Evolutionary conservation across 306 rosid species (phyloP).

Genomic region (Nissolia schottii): DNA sequence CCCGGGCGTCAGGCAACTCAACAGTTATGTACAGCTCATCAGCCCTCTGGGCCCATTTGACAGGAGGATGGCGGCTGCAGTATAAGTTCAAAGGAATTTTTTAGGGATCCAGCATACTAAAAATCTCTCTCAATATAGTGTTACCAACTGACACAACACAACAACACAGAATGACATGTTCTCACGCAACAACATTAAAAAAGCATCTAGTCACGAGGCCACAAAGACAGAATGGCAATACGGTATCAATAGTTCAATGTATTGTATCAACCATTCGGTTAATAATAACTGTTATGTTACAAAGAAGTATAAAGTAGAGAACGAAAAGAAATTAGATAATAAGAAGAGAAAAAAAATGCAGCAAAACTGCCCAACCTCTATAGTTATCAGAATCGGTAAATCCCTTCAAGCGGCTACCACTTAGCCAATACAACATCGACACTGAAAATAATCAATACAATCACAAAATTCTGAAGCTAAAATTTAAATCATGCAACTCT

Average conservation of each 20-base stretch:
- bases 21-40: conserved; percentile 54
- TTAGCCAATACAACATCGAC: neutral
- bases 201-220: neutral
- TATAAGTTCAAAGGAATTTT: neutral
- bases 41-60: conserved; percentile 75
- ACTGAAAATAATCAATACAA: neutral
- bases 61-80: conserved; percentile 67
- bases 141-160: neutral
- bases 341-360: neutral
- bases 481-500: neutral
- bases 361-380: neutral
- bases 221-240: neutral
- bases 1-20: conserved; percentile 63
- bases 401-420: neutral
- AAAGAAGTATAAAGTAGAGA: neutral
- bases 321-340: neutral
- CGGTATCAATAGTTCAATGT: too few species aligned
- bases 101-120: neutral
- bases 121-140: neutral
- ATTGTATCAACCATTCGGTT: neutral
- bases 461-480: neutral
- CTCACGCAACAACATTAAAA: neutral
- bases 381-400: neutral
- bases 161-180: neutral
- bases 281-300: neutral